Evolutionary conservation across 2,329 filamentous ascomycete species (phyloP), one percentile per base, ranked within the genome.

Genomic region (Fusarium lyarnte): DNA sequence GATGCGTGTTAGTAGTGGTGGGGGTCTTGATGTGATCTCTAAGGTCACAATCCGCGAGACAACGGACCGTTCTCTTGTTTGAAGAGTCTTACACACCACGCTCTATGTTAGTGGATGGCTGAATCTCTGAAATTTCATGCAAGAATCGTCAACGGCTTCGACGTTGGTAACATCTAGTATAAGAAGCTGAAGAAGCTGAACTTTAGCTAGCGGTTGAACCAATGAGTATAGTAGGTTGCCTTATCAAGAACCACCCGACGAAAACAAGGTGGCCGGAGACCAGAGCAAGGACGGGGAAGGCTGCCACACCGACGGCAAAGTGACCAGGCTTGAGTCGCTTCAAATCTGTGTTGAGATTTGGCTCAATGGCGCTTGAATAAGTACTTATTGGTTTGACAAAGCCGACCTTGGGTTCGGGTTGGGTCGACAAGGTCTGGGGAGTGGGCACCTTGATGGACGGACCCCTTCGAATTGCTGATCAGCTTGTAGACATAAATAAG

Each of bases 371-470:
- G 57, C 63, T 69, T 63, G 52, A 21, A 58, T 64, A 35, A 58
- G 39, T 27, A 55, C 23, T 43, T 55, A 51, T 60, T 74, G 73
- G 60, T 68, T 77, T 62, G 63, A 66, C 60, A 73, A 65, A 41
- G 66, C 64, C 62, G 52, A 68, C 33, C 43, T 35, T 74, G 54
- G 49, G 63, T 35, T 74, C 52, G 52, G 63, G 38, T 53, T 61
- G 58, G 70, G 55, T 49, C 42, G 59, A 66, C 67, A 70, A 74
- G 72, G 65, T 68, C 70, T 51, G 52, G 72, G 66, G 58, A 66
- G 59, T 61, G 60, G 59, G 63, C 63, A 77, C 75, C 75, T 75
- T 77, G 75, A 77, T 77, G 75, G 75, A 52, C 62, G 62, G 62
- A 61, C 53, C 45, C 59, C 66, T 60, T 53, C 41, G 33, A 63